A percentile compares a stretch with the other conserved stretches of the same genome.
These are phyloP conservation scores for Talaromyces amestolkiae DNA, from an alignment of 2,329 filamentous ascomycete species.

Conservation along the genomic window DNA sequence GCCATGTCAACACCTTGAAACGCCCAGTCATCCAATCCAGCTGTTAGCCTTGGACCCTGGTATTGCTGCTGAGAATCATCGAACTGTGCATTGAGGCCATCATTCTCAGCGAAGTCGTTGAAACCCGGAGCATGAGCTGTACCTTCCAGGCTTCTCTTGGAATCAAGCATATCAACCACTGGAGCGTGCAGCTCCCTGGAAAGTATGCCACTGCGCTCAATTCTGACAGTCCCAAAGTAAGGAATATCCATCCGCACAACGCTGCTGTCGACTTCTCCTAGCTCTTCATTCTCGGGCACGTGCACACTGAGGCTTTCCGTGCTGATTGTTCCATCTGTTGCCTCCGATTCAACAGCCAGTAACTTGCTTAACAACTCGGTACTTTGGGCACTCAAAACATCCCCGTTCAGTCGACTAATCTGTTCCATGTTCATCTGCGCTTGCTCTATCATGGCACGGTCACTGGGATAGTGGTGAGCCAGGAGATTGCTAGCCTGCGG, in stretches of 20 bases:
- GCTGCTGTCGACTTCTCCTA: neutral
- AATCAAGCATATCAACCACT: neutral
- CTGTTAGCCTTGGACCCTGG: neutral
- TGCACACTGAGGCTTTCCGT: neutral
- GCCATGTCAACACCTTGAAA: conserved; percentile 10
- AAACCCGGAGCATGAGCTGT: neutral
- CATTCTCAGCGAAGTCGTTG: neutral
- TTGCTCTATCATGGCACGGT: conserved; percentile 43
- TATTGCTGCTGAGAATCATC: neutral
- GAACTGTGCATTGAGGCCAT: neutral
- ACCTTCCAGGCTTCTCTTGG: neutral
- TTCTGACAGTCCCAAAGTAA: conserved; percentile 42
- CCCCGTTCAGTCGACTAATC: conserved; percentile 18
- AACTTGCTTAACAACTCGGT: conserved; percentile 14
- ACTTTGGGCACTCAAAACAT: conserved; percentile 7
- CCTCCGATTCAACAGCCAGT: conserved; percentile 23
- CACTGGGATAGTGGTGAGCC: conserved; percentile 40
- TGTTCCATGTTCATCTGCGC: conserved; percentile 37
- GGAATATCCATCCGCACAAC: conserved; percentile 44
- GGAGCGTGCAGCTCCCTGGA: neutral
- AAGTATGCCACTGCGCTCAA: conserved; percentile 24
- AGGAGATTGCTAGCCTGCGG: conserved; percentile 22
- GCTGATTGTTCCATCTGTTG: neutral
- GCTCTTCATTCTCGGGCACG: neutral
- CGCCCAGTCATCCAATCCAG: neutral